Conservation (phyloP, 1,284 basidiomycete species). For the Abortiporus biennis region DNA sequence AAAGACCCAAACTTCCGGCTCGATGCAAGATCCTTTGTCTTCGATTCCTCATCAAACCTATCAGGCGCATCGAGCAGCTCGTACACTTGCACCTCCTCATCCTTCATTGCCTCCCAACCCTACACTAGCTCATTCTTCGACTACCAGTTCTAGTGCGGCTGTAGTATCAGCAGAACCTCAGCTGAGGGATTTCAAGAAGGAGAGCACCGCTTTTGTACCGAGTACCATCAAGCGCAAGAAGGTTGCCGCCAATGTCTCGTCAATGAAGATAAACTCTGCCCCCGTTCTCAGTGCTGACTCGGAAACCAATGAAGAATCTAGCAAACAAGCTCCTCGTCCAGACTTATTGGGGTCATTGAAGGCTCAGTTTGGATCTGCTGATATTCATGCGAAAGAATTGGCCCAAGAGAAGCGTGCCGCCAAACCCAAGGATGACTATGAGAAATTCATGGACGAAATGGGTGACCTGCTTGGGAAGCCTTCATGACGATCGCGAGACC, state of each 20-base stretch:
- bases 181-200: constrained; percentile 87
- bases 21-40: constrained; percentile 60
- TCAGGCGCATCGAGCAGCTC: constrained; percentile 48
- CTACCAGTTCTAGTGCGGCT: constrained; percentile 37
- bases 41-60: constrained; percentile 60
- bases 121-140: constrained; percentile 12
- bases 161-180: constrained; percentile 79
- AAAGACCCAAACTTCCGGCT: constrained; percentile 36
- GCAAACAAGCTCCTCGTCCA: constrained; percentile 38
- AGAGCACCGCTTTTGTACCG: constrained; percentile 86
- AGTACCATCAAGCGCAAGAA: constrained; percentile 62
- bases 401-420: constrained; percentile 8
- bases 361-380: constrained; percentile 38
- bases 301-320: constrained; percentile 26
- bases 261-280: constrained; percentile 57
- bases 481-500: too few species aligned
- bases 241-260: constrained; percentile 25
- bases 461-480: constrained; percentile 40
- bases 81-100: constrained; percentile 17
- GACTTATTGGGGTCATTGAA: constrained; percentile 61
- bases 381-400: constrained; percentile 15
- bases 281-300: constrained; percentile 38
- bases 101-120: constrained; percentile 19
- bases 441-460: constrained; percentile 72
- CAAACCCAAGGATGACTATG: constrained; percentile 63